Evolutionary conservation across 306 rosid genomes (phyloP), one percentile per base, ranked within the genome.

Genomic region (Fragaria ananassa): DNA sequence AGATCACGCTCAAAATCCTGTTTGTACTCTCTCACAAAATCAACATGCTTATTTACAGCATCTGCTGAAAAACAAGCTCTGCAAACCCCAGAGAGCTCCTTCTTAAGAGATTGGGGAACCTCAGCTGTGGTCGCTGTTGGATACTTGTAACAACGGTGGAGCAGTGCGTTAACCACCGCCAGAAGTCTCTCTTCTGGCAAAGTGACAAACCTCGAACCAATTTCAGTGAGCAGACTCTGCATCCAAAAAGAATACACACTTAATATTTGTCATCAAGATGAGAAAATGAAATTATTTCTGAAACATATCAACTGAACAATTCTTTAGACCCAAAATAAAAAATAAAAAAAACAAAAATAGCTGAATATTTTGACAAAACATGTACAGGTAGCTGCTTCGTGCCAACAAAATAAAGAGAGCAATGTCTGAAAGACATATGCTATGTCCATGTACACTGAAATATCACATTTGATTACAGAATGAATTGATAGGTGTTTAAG

Each of bases 81-180:
- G 77, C 99, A 96, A 87, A 96, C 99, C n/a, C 98, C 98, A 4
- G 99, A 91, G 71, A 96, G 97, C 88, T 96, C 99, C 82, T 93
- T 96, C 87, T 93, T 96, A 58, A 96, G 99, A 82, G 99, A 96
- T 70, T 91, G 98, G 74, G 99, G 99, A 81, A 96, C 99, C 89
- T 96, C 99, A 68, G 99, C 99, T 34, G 98, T 96, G 41, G 99
- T 93, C 51, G 99, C 98, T 41, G 99, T 96, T 49, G 99, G 99
- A 83, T 96, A 96, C 85, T 96, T 96, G 87, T 96, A 96, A 84
- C 99, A 96, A 46, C 99, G 97, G 87, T 96, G 99, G 66, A 96
- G 99, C 86, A 96, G 80, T 76, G 99, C 99, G 60, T 96, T 96
- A 74, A 92, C 99, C 71, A 96, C 99, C 1, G 99, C 99, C 64